Conservation (phyloP, 148 eudicot species). For the Rhododendron ovatum region DNA sequence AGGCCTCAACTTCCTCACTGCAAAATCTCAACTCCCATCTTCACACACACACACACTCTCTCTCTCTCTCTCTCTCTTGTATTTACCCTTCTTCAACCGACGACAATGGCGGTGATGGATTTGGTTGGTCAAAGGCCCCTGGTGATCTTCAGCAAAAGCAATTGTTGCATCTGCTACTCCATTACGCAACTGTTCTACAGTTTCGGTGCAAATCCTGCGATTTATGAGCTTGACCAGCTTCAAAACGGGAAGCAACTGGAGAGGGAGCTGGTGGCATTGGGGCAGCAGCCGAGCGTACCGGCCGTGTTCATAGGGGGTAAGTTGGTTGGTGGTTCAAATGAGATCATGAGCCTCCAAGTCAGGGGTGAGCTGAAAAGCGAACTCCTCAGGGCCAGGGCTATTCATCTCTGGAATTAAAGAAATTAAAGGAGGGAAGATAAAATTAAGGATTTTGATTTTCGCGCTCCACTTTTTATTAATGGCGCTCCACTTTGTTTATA, state of each 20-base stretch:
- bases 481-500: no score
- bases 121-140: slow-evolving; percentile 7
- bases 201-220: slow-evolving; percentile 29
- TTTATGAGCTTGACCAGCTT: slow-evolving; percentile 62
- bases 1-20: slow-evolving; percentile 4
- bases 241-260: slow-evolving; percentile 61
- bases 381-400: no score
- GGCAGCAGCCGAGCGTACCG: slow-evolving; percentile 48
- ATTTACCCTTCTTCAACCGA: background rate
- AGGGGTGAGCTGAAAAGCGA: slow-evolving; percentile 33
- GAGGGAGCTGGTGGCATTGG: slow-evolving; percentile 32
- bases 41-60: no score
- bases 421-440: no score
- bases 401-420: no score
- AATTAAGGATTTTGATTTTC: no score
- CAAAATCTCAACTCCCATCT: background rate
- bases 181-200: slow-evolving; percentile 48
- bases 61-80: background rate
- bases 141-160: slow-evolving; percentile 72
- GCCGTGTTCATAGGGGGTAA: slow-evolving; percentile 61
- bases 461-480: no score
- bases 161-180: slow-evolving; percentile 64
- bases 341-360: slow-evolving; percentile 66
- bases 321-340: slow-evolving; percentile 65
- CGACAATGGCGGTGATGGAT: background rate